Evolutionary conservation across 495 filamentous ascomycete species (phyloP), one percentile per base, ranked within the genome.

Genomic region (Thermothielavioides terrestris): DNA sequence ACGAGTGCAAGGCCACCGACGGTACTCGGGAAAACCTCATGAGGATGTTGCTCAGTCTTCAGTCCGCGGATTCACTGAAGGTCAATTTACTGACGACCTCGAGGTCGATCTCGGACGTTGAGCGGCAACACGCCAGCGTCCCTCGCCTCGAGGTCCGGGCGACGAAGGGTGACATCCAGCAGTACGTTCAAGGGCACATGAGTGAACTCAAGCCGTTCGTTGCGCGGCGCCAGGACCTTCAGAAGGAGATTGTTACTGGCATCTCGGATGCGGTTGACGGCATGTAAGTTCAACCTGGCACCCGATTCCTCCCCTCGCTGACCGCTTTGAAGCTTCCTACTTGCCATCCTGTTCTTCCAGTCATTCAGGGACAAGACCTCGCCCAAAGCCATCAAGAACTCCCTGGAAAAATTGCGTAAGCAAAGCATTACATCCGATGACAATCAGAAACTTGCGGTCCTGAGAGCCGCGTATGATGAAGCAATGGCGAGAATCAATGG

Each of bases 311-410:
- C 27, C 27, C 27, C 27, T 28, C 27, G 4, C 35, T 18, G 35
- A 20, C 35, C 20, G 4, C 20, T 6, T 37, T 35, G 4, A 37
- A 37, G 35, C n/a, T 37, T 30, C 50, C 67, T 81, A 1, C 65
- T 83, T 20, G 76, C 77, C n/a, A 61, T 58, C 14, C 63, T 82
- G 0, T 62, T 77, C 53, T 49, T 78, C 11, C 66, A 73, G 15
- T 69, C 70, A 4, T 57, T 82, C 12, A 40, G 56, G 0, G 62
- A 56, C 0, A 73, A 73, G 42, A 48, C 15, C 3, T 66, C 60
- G 5, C 51, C 47, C 2, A 56, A 53, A 32, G 65, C 62, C 15
- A 50, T 73, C n/a, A 62, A 30, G 46, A 51, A 23, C 32, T 56
- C 73, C 2, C 42, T 80, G 6, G 36, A 62, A 42, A 58, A 52